Base-by-base conservation (phyloP, 2,329 filamentous ascomycete species). In the Penicillium sp. region DNA sequence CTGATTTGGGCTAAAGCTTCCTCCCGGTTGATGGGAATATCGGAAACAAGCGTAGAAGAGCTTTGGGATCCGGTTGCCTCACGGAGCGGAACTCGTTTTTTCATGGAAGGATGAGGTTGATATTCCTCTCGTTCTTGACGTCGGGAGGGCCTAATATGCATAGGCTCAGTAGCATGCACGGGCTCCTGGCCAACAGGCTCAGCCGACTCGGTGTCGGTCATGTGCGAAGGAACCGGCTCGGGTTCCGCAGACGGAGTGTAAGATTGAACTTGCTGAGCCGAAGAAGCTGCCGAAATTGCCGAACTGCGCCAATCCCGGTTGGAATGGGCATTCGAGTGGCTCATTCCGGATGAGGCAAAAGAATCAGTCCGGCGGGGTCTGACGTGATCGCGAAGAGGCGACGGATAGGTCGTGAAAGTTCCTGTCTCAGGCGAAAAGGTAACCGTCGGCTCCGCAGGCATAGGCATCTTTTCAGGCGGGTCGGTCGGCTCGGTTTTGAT, bases 1-100 rank as follows among this genome's bases (percentile, higher is more conserved):
- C 75, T 65, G 34, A 80, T 80, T 55, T 78, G 76, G 7, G 78
- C 77, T 1, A 80, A 66, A 2, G 77, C 77, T 52, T 76, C 71
- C 64, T 79, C 77, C 17, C 77, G 72, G 43, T 68, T 74, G 46
- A 78, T 70, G 3, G 76, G 75, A 1, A 72, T 75, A n/a, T 73
- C 71, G 1, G 72, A 68, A 13, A 76, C 55, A 21, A 64, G 61
- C 23, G 60, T 60, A 30, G 42, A 67, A 55, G 41, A 60, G 44
- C 46, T 65, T 20, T 56, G 62, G 3, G 58, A 52, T 2, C 53
- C 34, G 13, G 52, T 40, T 10, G 62, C 65, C 39, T 70, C 71
- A 15, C 64, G 68, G 17, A 71, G 58, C 10, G 69, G 72, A 21
- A 69, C 60, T 29, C 62, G 70, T 57, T 59, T 69, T 4, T 67